Evolutionary conservation across 2,329 filamentous ascomycete genomes (phyloP).

Genomic region (Orbilia oligospora): DNA sequence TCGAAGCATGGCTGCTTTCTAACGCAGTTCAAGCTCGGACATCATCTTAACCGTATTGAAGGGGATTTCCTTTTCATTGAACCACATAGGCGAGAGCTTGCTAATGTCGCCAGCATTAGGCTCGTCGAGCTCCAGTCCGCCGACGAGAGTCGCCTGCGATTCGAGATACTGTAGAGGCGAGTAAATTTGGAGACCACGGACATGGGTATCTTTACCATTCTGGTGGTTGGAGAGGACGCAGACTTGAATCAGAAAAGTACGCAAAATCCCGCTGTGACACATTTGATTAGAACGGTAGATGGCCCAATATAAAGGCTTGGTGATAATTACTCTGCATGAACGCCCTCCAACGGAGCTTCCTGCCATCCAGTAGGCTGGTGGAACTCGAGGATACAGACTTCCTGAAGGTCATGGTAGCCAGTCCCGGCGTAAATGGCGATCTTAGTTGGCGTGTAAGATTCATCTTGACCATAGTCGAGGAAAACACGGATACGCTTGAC

Average conservation of each 20-base stretch:
- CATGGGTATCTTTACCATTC: conserved; percentile 99
- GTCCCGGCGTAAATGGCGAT: conserved; percentile 91
- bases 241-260: conserved; percentile 91
- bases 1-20: conserved; percentile 51
- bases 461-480: conserved; percentile 91
- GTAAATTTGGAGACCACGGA: conserved; percentile 91
- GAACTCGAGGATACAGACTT: conserved; percentile 85
- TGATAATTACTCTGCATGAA: conserved; percentile 67
- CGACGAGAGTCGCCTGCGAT: conserved; percentile 11
- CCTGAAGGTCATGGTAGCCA: conserved; percentile 89
- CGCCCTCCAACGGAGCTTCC: conserved; percentile 79
- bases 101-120: conserved; percentile 25
- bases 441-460: conserved; percentile 95
- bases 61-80: conserved; percentile 61
- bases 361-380: conserved; percentile 90
- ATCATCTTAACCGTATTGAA: conserved; percentile 63
- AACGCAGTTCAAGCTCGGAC: conserved; percentile 64
- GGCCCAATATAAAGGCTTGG: background rate
- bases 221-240: conserved; percentile 96
- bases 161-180: conserved; percentile 50
- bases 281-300: background rate
- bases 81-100: conserved; percentile 44
- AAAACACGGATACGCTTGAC: conserved; percentile 85
- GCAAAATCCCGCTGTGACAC: conserved; percentile 72
- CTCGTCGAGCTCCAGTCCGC: conserved; percentile 25